phyloP scores from a whole-genome alignment of 495 filamentous ascomycete species.

The Daldinia childiae region DNA sequence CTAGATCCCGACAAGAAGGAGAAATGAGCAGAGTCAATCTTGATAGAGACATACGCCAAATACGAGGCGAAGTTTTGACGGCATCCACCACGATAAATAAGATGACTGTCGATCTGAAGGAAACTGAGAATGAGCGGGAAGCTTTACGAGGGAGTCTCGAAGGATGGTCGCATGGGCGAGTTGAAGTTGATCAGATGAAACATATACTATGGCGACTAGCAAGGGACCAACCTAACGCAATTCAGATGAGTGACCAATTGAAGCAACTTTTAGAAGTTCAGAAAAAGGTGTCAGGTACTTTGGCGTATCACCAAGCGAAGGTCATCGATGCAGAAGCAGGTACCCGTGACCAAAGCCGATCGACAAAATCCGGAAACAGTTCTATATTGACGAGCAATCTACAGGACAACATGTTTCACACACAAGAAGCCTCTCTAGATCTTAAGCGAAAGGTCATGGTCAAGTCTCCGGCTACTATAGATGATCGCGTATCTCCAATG shows the following conservation, averaged over 20 bases:
- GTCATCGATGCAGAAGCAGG: constrained; percentile 10
- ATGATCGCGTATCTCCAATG: constrained; percentile 36
- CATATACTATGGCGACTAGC: constrained; percentile 36
- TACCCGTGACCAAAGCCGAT: not conserved
- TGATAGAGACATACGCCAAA: constrained; percentile 25
- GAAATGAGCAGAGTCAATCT: constrained; percentile 19
- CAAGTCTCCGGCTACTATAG: constrained; percentile 47
- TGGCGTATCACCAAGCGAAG: constrained; percentile 30
- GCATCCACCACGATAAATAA: constrained; percentile 12
- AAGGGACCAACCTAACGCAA: constrained; percentile 29
- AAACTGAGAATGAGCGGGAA: constrained; percentile 26
- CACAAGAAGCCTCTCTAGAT: constrained; percentile 10
- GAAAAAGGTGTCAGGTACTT: constrained; percentile 37
- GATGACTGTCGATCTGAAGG: constrained; percentile 21
- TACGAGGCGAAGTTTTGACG: constrained; percentile 24
- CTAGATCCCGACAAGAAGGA: constrained; percentile 20
- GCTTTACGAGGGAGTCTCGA: constrained; percentile 35
- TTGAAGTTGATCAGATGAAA: constrained; percentile 39
- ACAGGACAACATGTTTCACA: not conserved
- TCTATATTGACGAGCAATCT: not conserved
- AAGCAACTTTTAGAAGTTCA: constrained; percentile 35
- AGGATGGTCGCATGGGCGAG: constrained; percentile 37
- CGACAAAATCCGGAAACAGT: not conserved
- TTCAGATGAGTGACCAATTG: constrained; percentile 31
- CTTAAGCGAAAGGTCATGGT: constrained; percentile 50